phyloP scores from a whole-genome alignment of 2,329 filamentous ascomycete species.

The Coleophoma cylindrospora region DNA sequence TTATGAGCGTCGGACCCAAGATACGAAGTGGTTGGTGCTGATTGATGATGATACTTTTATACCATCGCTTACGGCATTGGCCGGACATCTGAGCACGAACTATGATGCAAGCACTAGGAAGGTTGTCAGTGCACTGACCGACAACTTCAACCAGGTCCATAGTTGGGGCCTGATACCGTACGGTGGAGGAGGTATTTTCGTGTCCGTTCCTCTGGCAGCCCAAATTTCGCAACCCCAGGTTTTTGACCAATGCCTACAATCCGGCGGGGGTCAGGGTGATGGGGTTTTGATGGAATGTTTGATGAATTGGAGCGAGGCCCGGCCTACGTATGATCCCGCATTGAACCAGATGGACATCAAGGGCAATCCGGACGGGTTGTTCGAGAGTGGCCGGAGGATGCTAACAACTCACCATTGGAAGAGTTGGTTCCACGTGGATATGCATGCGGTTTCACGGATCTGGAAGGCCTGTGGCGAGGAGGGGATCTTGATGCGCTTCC shows the following conservation, averaged over 20 bases:
- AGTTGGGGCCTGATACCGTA: constrained; percentile 17
- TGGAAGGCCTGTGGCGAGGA: constrained; percentile 17
- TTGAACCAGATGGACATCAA: constrained; percentile 22
- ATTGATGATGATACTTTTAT: constrained; percentile 25
- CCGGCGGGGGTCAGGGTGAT: constrained; percentile 15
- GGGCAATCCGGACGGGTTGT: constrained; percentile 17
- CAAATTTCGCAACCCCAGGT: constrained; percentile 5
- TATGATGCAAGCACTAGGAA: constrained; percentile 12
- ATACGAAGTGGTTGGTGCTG: constrained; percentile 20
- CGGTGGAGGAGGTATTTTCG: constrained; percentile 22
- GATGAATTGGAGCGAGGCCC: constrained; percentile 7
- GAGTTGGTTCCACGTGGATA: constrained; percentile 16
- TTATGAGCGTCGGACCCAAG: constrained; percentile 13
- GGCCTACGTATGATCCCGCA: constrained; percentile 14
- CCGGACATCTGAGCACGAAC: constrained; percentile 10
- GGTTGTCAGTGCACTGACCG: constrained; percentile 15
- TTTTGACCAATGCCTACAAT: constrained; percentile 13
- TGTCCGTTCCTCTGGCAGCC: constrained; percentile 18
- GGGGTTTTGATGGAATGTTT: constrained; percentile 18
- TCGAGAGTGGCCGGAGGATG: constrained; percentile 17
- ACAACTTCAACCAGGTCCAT: constrained; percentile 15
- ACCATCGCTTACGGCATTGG: constrained; percentile 17
- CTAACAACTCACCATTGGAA: constrained; percentile 22
- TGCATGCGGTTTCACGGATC: constrained; percentile 8
- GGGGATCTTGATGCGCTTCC: constrained; percentile 35